Evolutionary conservation across 257 asterid genomes (phyloP).

Genomic region (Przewalskia tangutica): DNA sequence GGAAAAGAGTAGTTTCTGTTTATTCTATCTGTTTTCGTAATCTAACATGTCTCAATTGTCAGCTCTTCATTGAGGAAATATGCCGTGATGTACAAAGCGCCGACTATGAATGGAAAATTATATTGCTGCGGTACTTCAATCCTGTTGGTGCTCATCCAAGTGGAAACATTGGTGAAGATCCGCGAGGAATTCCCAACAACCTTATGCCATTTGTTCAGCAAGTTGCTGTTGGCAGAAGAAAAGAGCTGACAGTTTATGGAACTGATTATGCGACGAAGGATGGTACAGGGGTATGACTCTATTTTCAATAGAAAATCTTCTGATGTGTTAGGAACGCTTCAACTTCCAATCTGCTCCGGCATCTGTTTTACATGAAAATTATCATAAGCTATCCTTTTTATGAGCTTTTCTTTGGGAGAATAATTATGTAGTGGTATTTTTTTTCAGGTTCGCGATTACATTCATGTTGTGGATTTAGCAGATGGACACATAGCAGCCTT

Average conservation of each 20-base stretch:
- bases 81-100: conserved; percentile 67
- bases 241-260: conserved; percentile 75
- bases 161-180: conserved; percentile 94
- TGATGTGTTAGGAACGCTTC: neutral
- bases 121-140: conserved; percentile 88
- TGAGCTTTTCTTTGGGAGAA: neutral
- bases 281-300: conserved; percentile 78
- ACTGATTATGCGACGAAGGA: conserved; percentile 73
- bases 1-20: neutral
- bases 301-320: neutral
- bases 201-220: conserved; percentile 98
- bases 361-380: neutral
- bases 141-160: conserved; percentile 98
- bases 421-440: neutral
- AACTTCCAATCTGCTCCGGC: neutral
- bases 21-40: neutral
- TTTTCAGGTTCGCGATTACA: conserved; percentile 85
- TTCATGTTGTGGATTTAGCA: conserved; percentile 91
- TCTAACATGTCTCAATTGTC: conserved; percentile 16
- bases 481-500: conserved; percentile 94
- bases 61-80: conserved; percentile 95
- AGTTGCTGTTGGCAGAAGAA: conserved; percentile 94
- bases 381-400: neutral
- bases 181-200: conserved; percentile 87
- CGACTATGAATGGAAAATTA: conserved; percentile 82